Conservation (phyloP, 768 basidiomycete genomes). For the Lactifluus hygrophoroides region DNA sequence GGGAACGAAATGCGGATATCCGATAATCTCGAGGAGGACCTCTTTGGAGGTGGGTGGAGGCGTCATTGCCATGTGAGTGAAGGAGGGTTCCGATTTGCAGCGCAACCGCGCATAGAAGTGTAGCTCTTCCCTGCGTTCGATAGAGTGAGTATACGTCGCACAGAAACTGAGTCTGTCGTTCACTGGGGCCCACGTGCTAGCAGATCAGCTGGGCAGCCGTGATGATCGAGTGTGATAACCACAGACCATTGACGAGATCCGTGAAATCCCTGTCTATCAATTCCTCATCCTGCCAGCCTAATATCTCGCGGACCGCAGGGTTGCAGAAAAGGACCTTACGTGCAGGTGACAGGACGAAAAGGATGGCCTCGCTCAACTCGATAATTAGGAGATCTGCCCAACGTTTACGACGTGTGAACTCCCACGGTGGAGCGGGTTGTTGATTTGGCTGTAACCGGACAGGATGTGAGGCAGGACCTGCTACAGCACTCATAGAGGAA, state of each 20-base stretch:
- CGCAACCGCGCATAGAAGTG: constrained; percentile 54
- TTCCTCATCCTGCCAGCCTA: constrained; percentile 72
- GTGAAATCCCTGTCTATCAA: constrained; percentile 58
- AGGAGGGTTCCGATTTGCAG: constrained; percentile 32
- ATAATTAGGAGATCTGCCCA: constrained; percentile 77
- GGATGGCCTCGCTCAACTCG: constrained; percentile 66
- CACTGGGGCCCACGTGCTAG: constrained; percentile 30
- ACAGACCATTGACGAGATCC: constrained; percentile 48
- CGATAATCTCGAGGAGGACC: constrained; percentile 64
- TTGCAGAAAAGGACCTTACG: constrained; percentile 64
- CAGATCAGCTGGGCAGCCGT: constrained; percentile 4
- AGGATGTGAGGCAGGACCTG: constrained; percentile 3
- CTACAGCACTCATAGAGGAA: constrained; percentile 9
- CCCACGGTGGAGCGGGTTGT: constrained; percentile 35
- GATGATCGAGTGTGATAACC: constrained; percentile 7
- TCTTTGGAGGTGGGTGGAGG: constrained; percentile 31
- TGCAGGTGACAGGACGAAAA: constrained; percentile 56
- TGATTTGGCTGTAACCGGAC: constrained; percentile 6
- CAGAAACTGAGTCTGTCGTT: constrained; percentile 46
- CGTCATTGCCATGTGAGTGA: constrained; percentile 22
- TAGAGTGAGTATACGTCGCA: constrained; percentile 44
- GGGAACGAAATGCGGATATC: constrained; percentile 46
- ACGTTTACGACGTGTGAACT: constrained; percentile 80
- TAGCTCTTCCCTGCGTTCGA: constrained; percentile 43
- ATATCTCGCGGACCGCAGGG: constrained; percentile 55